Evolutionary conservation across 495 filamentous ascomycete genomes (phyloP), one percentile per base, ranked within the genome.

Genomic region (Chaetomium tenue): DNA sequence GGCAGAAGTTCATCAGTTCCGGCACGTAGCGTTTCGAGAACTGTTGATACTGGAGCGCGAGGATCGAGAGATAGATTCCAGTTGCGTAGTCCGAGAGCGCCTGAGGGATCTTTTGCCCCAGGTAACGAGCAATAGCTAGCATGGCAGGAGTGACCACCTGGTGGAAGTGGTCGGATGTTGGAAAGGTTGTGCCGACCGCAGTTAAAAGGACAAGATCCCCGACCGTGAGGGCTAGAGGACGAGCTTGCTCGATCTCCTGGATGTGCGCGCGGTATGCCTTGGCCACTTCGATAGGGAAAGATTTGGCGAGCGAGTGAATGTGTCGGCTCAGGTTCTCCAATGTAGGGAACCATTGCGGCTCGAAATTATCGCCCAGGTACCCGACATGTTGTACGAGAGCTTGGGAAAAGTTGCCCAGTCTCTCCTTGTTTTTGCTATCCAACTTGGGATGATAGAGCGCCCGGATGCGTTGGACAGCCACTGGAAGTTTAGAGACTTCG

Each of bases 81-180:
- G 79, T 88, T 11, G 84, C 83, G 46, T 91, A 83, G 65, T 92
- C 89, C 26, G 79, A 70, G 6, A 91, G 75, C 3, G 75, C 74
- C 47, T 83, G 81, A 0, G 90, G 89, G 30, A 86, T 78, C 55
- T 85, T 89, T 68, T 95, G 86, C 0, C 87, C 90, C n/a, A 98
- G 81, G 71, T 89, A 97, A 53, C 90, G 84, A 33, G 85, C 83
- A 73, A 98, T 89, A 57, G 83, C 84, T 8, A 97, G 83, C 71
- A 90, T 89, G 1, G 93, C 90, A 0, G 94, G 94, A 5, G 94
- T 98, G 54, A 89, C 87, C 18, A 98, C 89, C 61, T 92, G 88
- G 68, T 98, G 94, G 75, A 97, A 98, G 74, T 96, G 91, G 76
- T 99, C 94, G 0, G 91, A 96, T 0, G 95, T 96, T 6, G 95